Evolutionary conservation across 768 basidiomycete species (phyloP), one percentile per base, ranked within the genome.

Genomic region (Suillus lakei): DNA sequence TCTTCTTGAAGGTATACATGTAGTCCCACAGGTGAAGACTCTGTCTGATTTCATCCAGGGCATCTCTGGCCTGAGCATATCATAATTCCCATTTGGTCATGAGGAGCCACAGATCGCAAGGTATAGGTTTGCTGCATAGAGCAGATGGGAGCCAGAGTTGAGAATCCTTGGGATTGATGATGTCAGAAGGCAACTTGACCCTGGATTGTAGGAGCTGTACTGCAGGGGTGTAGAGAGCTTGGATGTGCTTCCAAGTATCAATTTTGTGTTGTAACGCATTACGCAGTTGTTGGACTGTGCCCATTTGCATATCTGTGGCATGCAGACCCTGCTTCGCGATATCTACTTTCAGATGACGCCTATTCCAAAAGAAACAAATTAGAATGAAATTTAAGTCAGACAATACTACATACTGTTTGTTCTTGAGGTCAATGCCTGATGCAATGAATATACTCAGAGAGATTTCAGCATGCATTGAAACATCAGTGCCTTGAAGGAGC

Each of bases 361-460:
- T 41, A 10, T 8, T 43, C 13, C 13, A 0, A 16, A 38, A 43
- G 1, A 10, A 60, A 55, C 3, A 9, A 43, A 43, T 41, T 21
- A 21, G 16, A 43, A 43, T 21, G 21, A 43, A 8, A 43, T 39
- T 39, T 34, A 1, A 38, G 9, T 10, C 2, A 10, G 38, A 38
- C 10, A 38, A 59, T 12, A n/a, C 2, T 39, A 63, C 26, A 26
- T 30, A 63, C 70, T 72, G 71, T 30, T 66, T 44, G 26, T 63
- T 66, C 61, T 72, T 68, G 4, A 70, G 60, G 60, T 70, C 55
- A 2, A 72, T 26, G 1, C 70, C 68, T n/a, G 64, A 62, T 8
- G 59, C 41, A 12, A 71, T 43, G 23, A 67, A 59, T 32, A 67
- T 59, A 2, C 44, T 50, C 32, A 54, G 43, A 15, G 65, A 62